Evolutionary conservation across 768 basidiomycete genomes (phyloP).

Genomic region (Rhodotorula graminis): DNA sequence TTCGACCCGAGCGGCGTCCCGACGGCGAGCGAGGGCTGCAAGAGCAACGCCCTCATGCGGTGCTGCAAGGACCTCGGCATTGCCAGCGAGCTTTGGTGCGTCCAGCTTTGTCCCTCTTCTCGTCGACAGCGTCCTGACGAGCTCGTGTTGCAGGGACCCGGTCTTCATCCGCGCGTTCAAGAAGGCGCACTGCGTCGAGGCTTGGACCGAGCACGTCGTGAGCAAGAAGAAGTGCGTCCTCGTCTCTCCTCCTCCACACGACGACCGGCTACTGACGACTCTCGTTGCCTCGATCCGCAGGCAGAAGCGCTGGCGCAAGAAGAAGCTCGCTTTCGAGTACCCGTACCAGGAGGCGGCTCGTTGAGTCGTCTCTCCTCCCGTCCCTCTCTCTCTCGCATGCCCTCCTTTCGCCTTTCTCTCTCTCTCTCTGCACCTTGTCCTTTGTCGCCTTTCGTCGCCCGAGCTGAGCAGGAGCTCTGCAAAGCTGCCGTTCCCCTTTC

Average conservation of each 20-base stretch:
- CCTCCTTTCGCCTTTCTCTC: background rate
- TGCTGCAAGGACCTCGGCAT: slow-evolving; percentile 96
- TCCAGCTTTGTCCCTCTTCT: background rate
- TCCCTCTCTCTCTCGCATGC: background rate
- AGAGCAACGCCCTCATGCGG: slow-evolving; percentile 94
- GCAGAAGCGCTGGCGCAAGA: slow-evolving; percentile 46
- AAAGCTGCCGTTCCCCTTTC: too few relatives aligned
- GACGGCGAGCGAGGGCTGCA: slow-evolving; percentile 90
- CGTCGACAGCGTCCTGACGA: background rate
- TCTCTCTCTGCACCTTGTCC: background rate
- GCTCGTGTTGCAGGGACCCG: slow-evolving; percentile 65
- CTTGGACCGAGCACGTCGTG: slow-evolving; percentile 73
- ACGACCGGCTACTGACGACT: too few relatives aligned
- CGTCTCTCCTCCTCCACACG: too few relatives aligned
- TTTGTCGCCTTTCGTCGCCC: too few relatives aligned
- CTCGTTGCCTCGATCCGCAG: background rate
- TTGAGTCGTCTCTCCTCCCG: background rate
- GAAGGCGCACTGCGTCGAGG: slow-evolving; percentile 70
- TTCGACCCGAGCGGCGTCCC: slow-evolving; percentile 85
- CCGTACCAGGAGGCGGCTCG: slow-evolving; percentile 67
- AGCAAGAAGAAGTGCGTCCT: slow-evolving; percentile 82
- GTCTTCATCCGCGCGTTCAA: slow-evolving; percentile 93
- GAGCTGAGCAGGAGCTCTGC: too few relatives aligned
- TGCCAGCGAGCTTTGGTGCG: slow-evolving; percentile 90
- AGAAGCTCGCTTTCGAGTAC: slow-evolving; percentile 60